Evolutionary conservation across 495 filamentous ascomycete genomes (phyloP), one percentile per base, ranked within the genome.

Genomic region (Aspergillus mulundensis): DNA sequence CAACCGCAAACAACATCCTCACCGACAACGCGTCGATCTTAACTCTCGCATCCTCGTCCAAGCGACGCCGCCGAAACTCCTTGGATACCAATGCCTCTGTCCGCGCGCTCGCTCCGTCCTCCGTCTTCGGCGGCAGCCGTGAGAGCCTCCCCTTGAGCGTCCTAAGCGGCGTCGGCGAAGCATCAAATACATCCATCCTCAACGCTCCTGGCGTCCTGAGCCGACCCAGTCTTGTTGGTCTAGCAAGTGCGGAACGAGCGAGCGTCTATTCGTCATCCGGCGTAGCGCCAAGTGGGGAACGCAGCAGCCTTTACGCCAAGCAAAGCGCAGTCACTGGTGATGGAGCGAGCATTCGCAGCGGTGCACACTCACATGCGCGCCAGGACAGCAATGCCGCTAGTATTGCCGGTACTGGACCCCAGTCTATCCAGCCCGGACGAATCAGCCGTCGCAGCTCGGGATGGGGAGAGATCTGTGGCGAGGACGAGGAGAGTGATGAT

Each of bases 61-160:
- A 97, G 68, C 83, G 87, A 24, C 87, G 90, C 42, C 87, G 94
- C 18, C 80, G 94, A 38, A 89, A 91, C 57, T 95, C 90, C 0
- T 80, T 97, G 63, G 94, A 98, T 69, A 97, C 95, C 0, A 93
- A 97, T 69, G 95, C 95, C 3, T 96, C 91, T 0, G 87, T 97
- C 16, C 90, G 94, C 41, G 94, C 90, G 2, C 79, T 98, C 21
- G 90, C 94, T 1, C 94, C 94, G 0, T 95, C 91, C 0, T 95
- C 90, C 0, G 73, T 96, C 1, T 98, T 90, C 77, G 94, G 94
- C 18, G 92, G 92, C 18, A 92, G 88, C 61, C 77, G 85, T 24
- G 94, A 98, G 66, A 90, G 85, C 24, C 77, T 98, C 2, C 94
- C 94, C 1, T 72, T 98, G 24, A 95, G 89, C 66, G 85, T 97